Base-by-base conservation (phyloP, 164 flowering plant genomes). In the Saururus chinensis region DNA sequence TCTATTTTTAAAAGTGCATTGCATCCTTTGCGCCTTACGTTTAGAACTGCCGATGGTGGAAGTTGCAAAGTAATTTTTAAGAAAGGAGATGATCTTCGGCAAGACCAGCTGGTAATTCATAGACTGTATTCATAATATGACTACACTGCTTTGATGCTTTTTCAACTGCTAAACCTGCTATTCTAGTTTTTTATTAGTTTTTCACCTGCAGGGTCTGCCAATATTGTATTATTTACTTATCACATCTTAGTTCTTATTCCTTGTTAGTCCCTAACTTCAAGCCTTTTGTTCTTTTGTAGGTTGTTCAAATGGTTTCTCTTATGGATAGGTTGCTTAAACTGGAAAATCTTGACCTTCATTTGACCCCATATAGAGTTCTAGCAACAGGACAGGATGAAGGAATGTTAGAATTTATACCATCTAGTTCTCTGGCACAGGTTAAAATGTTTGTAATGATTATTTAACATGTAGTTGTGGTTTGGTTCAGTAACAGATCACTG, bases 351-450 rank as follows among this genome's bases (percentile, higher is more conserved):
- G 99, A 95, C 74, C 75, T 95, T 66, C 92, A 85, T 68, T 81
- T 91, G 62, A 95, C 98, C 71, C 99, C 99, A 51, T 95, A 91
- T 74, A 83, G 83, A 74, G 99, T 95, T 40, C 79, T 95, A n/a
- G 99, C 99, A 63, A 95, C 99, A 66, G 97, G 96, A 53, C 98
- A 87, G 70, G 98, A 95, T 74, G 99, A 95, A 76, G 99, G 99
- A 67, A 87, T 95, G 96, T 57, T 89, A 68, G 98, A 95, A 70
- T 95, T 91, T 71, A 95, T 95, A 70, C 99, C 98, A 59, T 95
- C 99, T 19, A 88, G 89, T 68, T 86, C 99, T 66, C 79, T 95
- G 70, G 98, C 98, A 8, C 96, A 84, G 95, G 99, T 91, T 67
- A 67, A 48, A 30, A 26, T 30, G 37, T 17, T 45, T 45, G 49